Conservation (phyloP, 1,284 basidiomycete species). For the Trametes versicolor region DNA sequence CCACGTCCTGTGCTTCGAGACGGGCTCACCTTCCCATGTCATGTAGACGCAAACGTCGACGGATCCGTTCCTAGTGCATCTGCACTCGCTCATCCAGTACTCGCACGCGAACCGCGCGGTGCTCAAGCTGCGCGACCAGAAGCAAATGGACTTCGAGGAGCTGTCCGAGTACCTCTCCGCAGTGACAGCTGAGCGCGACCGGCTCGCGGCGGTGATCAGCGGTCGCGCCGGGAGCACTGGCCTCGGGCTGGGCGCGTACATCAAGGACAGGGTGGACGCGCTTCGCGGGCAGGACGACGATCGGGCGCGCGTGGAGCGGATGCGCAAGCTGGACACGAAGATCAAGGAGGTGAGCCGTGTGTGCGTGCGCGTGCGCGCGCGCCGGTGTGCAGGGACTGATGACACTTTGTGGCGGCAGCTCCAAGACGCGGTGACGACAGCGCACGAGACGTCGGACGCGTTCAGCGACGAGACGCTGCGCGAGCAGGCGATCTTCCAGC, state of each 20-base stretch:
- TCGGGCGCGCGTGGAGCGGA: constrained; percentile 89
- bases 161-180: constrained; percentile 94
- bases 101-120: constrained; percentile 91
- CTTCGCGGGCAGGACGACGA: constrained; percentile 95
- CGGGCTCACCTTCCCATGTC: background rate
- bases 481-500: constrained; percentile 92
- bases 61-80: constrained; percentile 88
- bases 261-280: constrained; percentile 94
- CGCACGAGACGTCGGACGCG: constrained; percentile 94
- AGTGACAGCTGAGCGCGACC: constrained; percentile 91
- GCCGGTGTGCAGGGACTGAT: no score
- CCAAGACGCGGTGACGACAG: constrained; percentile 94
- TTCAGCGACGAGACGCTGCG: constrained; percentile 94
- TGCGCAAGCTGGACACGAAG: constrained; percentile 91
- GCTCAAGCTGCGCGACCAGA: constrained; percentile 95
- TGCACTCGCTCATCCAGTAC: constrained; percentile 91
- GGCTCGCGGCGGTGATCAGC: constrained; percentile 85
- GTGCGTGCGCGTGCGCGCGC: background rate
- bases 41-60: constrained; percentile 83
- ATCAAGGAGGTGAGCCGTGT: constrained; percentile 84
- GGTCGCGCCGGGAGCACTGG: constrained; percentile 85
- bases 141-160: constrained; percentile 99
- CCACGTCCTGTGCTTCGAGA: no score
- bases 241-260: constrained; percentile 87
- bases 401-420: constrained; percentile 60